These are phyloP conservation scores for Colletotrichum sp. DNA, from an alignment of 2,329 filamentous ascomycete species.

Conservation along the genomic window DNA sequence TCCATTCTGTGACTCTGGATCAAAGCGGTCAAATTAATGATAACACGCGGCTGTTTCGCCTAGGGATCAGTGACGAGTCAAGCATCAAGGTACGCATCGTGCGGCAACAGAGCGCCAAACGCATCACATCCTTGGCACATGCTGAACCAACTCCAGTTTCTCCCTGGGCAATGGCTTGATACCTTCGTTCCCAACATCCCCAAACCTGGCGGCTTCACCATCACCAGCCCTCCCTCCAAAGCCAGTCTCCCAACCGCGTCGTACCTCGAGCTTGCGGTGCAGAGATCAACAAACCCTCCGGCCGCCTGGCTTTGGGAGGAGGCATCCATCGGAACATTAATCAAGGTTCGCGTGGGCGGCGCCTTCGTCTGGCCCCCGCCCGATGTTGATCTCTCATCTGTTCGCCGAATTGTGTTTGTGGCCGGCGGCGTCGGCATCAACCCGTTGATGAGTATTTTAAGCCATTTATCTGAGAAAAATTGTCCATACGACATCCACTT, in stretches of 20 bases:
- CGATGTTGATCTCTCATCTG: conserved; percentile 42
- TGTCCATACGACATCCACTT: conserved; percentile 53
- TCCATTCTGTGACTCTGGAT: conserved; percentile 67
- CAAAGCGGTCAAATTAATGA: conserved; percentile 70
- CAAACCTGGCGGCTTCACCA: conserved; percentile 85
- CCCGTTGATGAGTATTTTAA: conserved; percentile 77
- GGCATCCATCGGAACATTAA: conserved; percentile 48
- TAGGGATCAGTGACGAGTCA: conserved; percentile 57
- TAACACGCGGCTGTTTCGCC: conserved; percentile 69
- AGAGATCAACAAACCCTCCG: conserved; percentile 72
- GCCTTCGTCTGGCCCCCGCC: conserved; percentile 76
- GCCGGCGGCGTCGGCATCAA: conserved; percentile 87
- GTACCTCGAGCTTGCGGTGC: conserved; percentile 81
- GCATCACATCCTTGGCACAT: not conserved
- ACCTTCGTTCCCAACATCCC: conserved; percentile 72
- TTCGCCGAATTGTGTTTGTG: conserved; percentile 72
- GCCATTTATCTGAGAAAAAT: conserved; percentile 55
- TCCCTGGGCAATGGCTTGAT: conserved; percentile 89
- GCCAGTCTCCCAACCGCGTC: conserved; percentile 36
- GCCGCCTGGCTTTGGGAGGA: conserved; percentile 77
- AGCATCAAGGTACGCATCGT: conserved; percentile 49
- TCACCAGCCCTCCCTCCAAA: conserved; percentile 75
- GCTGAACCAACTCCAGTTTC: conserved; percentile 60
- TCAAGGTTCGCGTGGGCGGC: conserved; percentile 78
- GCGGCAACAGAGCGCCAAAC: not conserved